A percentile compares a stretch with the other conserved stretches of the same genome.
Evolutionary conservation across 2,329 filamentous ascomycete species (phyloP).

Genomic region (Parastagonospora avenae): DNA sequence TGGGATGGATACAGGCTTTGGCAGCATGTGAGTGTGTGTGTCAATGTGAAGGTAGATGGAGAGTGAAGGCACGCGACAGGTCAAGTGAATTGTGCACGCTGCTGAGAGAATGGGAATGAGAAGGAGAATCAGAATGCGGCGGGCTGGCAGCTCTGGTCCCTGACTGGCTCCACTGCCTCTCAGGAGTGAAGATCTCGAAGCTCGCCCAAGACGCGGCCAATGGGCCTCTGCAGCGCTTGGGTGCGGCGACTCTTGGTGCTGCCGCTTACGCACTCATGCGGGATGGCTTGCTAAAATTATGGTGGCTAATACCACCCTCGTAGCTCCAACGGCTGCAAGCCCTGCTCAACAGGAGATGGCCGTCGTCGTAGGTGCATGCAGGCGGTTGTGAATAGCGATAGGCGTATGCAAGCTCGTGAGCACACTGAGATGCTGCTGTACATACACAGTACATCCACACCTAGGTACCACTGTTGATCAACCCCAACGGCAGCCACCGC

Average conservation of each 20-base stretch:
- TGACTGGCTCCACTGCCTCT: slow-evolving; percentile 10
- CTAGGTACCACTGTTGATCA: no score
- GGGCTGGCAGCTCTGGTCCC: slow-evolving; percentile 8
- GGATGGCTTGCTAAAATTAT: slow-evolving; percentile 33
- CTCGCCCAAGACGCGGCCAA: no score
- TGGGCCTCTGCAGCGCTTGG: no score
- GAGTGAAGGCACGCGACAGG: slow-evolving; percentile 10
- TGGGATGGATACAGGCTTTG: slow-evolving; percentile 8
- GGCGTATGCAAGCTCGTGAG: no score
- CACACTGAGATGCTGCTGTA: background rate
- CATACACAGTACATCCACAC: no score
- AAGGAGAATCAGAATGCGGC: no score
- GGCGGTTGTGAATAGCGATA: no score
- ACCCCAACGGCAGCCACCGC: background rate
- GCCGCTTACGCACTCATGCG: slow-evolving; percentile 28
- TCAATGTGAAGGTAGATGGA: background rate
- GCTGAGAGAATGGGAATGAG: no score
- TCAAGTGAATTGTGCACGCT: no score
- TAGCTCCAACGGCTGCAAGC: slow-evolving; percentile 3
- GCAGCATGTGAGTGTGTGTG: slow-evolving; percentile 1
- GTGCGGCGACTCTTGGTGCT: slow-evolving; percentile 21
- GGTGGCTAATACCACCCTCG: background rate
- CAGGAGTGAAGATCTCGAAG: slow-evolving; percentile 25
- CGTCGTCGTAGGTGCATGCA: no score
- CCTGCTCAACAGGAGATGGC: slow-evolving; percentile 1